phyloP scores from a whole-genome alignment of 768 basidiomycete species.

The Trametes elegans region DNA sequence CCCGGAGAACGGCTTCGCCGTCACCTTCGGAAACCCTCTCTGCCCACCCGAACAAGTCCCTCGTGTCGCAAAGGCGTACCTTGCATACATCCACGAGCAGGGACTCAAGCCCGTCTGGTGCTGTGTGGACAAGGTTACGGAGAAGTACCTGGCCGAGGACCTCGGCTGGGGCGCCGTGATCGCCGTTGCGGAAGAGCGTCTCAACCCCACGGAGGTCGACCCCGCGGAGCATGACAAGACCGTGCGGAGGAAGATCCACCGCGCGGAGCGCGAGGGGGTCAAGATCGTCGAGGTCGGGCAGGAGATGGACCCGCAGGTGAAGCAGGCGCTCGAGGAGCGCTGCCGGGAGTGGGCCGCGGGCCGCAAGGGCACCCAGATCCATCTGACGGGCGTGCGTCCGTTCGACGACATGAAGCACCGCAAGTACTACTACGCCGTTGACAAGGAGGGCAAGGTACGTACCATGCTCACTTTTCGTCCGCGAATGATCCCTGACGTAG shows the following conservation, averaged over 20 bases:
- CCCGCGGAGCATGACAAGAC: conserved; percentile 53
- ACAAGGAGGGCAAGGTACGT: conserved; percentile 36
- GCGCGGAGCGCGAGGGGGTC: conserved; percentile 55
- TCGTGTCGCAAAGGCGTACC: conserved; percentile 47
- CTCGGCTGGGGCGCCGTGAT: conserved; percentile 58
- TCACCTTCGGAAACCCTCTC: conserved; percentile 64
- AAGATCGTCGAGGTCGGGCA: conserved; percentile 43
- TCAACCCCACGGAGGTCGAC: conserved; percentile 45
- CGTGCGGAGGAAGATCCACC: conserved; percentile 58
- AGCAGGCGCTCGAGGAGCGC: conserved; percentile 46
- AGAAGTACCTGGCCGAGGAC: conserved; percentile 46
- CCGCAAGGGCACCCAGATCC: conserved; percentile 57
- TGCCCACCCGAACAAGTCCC: conserved; percentile 38
- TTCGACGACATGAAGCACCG: conserved; percentile 40
- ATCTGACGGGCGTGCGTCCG: conserved; percentile 39
- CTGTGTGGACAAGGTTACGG: conserved; percentile 52
- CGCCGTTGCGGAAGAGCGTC: conserved; percentile 62
- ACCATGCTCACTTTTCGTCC: not conserved
- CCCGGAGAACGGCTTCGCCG: conserved; percentile 47
- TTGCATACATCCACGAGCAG: conserved; percentile 39
- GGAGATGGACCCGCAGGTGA: conserved; percentile 45
- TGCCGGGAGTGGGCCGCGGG: conserved; percentile 54
- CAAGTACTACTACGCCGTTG: conserved; percentile 40
- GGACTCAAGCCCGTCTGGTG: conserved; percentile 56
- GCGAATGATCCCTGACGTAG: not conserved